Base-by-base conservation (phyloP, 495 filamentous ascomycete genomes). In the Lasiosphaeria ovina region DNA sequence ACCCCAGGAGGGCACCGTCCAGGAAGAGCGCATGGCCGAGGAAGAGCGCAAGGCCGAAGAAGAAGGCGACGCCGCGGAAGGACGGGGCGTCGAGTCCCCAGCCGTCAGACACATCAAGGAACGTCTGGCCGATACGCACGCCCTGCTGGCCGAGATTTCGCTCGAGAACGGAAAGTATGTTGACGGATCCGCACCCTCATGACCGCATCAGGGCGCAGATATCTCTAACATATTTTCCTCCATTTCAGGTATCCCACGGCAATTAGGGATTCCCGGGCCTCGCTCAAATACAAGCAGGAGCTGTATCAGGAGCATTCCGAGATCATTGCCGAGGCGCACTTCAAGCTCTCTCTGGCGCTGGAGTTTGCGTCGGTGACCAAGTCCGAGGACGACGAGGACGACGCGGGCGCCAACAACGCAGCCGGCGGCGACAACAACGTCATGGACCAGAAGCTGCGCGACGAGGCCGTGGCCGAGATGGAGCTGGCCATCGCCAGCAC, bases 261-360 rank as follows among this genome's bases (percentile, higher is more conserved):
- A 3, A 88, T 96, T 31, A 80, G 81, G 16, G 94, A 99, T 71
- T 79, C 90, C 52, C 85, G 82, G 67, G 85, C 87, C 6, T 83
- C 90, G 6, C 82, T 99, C 8, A 81, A 79, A 49, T 81, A 96
- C 50, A 92, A 94, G 73, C 70, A 89, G 58, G 78, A 84, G 12
- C 81, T 97, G 11, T 93, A 89, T 69, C 82, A 91, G 2, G 74
- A 84, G 52, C 89, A 94, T 52, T 93, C 91, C 44, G 86, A 88
- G 55, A 80, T 93, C 17, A 79, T 97, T 56, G 92, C 93, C 35
- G 94, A 99, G 80, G 93, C 90, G 42, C 90, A 98, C 72, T 98
- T 87, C 77, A 97, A 97, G 72, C 85, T 98, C 49, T 96, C 95
- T 2, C 85, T 99, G 47, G 95, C 94, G 1, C 84, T 98, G 17